These are phyloP conservation scores for Cicer judaicum DNA, from an alignment of 306 rosid genomes.

Conservation along the genomic window DNA sequence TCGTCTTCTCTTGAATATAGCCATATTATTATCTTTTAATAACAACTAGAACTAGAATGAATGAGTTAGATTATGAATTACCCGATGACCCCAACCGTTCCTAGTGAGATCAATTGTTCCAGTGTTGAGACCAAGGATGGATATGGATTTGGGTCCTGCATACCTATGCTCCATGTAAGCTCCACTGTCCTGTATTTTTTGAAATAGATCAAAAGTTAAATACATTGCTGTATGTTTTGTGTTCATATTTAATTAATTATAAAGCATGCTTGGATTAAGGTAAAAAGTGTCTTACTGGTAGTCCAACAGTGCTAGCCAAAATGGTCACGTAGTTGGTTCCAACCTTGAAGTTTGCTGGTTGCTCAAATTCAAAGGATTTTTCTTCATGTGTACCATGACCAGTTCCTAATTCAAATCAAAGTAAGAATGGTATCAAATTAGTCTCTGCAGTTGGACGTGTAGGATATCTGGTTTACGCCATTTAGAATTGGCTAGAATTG, in stretches of 20 bases:
- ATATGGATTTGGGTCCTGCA: constrained; percentile 67
- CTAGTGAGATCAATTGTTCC: constrained; percentile 61
- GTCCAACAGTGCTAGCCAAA: constrained; percentile 67
- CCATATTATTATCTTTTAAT: no score
- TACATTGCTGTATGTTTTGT: not conserved
- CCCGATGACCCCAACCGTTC: constrained; percentile 79
- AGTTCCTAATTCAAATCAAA: constrained; percentile 5
- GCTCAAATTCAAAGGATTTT: constrained; percentile 57
- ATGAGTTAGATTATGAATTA: constrained; percentile 13
- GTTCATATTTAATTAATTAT: not conserved
- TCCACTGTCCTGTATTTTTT: constrained; percentile 75
- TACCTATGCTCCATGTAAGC: constrained; percentile 94
- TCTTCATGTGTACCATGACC: constrained; percentile 71
- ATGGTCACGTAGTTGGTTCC: constrained; percentile 65
- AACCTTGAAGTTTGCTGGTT: constrained; percentile 43
- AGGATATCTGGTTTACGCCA: no score
- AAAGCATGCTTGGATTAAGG: not conserved
- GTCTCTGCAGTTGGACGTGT: no score
- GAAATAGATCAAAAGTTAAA: not conserved
- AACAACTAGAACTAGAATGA: not conserved
- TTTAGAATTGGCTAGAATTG: not conserved
- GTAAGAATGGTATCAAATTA: not conserved
- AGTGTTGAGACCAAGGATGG: constrained; percentile 62
- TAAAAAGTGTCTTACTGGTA: constrained; percentile 62
- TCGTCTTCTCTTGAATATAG: not conserved